These are phyloP conservation scores for Suhomyces pyralidae DNA, from an alignment of 805 yeast species.

Conservation along the genomic window DNA sequence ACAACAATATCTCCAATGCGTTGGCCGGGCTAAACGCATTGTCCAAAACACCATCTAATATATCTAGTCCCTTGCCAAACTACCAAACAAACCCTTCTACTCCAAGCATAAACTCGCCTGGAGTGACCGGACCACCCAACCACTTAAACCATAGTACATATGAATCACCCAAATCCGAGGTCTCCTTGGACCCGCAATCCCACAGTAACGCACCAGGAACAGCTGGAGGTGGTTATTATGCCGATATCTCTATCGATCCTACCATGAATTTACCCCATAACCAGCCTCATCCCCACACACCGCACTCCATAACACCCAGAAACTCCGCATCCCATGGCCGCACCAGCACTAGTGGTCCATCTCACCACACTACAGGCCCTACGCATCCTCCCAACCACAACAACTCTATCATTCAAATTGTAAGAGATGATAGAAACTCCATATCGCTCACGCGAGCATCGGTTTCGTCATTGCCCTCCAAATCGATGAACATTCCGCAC, in stretches of 20 bases:
- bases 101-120: slow-evolving; percentile 22
- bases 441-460: slow-evolving; percentile 35
- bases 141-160: slow-evolving; percentile 14
- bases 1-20: slow-evolving; percentile 38
- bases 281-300: slow-evolving; percentile 32
- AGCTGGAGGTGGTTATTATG: slow-evolving; percentile 42
- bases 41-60: slow-evolving; percentile 29
- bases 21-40: slow-evolving; percentile 45
- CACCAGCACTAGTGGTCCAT: not conserved
- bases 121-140: slow-evolving; percentile 2
- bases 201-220: slow-evolving; percentile 25
- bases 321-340: slow-evolving; percentile 21
- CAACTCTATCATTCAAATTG: slow-evolving; percentile 41
- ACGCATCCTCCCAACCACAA: slow-evolving; percentile 21
- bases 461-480: slow-evolving; percentile 42
- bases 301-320: slow-evolving; percentile 23
- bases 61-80: slow-evolving; percentile 26
- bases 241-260: slow-evolving; percentile 43
- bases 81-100: slow-evolving; percentile 20
- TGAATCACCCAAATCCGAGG: slow-evolving; percentile 28
- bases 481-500: slow-evolving; percentile 46
- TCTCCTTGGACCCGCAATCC: slow-evolving; percentile 29
- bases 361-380: not conserved
- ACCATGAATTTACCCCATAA: slow-evolving; percentile 46
- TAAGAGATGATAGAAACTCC: slow-evolving; percentile 37